These are phyloP conservation scores for Nothophaeocryptopus gaeumannii DNA, from an alignment of 2,329 filamentous ascomycete species.

Conservation along the genomic window DNA sequence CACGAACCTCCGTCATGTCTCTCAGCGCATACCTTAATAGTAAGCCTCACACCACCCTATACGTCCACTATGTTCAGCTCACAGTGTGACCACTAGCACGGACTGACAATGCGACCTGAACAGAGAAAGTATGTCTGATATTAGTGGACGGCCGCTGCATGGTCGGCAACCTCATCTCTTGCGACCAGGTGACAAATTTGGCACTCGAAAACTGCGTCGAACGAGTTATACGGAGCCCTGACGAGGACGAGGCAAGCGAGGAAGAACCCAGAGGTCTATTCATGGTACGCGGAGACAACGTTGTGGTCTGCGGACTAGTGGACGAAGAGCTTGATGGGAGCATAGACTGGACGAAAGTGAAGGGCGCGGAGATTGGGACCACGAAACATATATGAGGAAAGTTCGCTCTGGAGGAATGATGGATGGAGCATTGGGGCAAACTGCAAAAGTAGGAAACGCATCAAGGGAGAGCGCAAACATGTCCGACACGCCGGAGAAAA, in stretches of 20 bases:
- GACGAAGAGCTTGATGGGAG: constrained; percentile 84
- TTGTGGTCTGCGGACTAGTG: constrained; percentile 83
- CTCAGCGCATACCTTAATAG: constrained; percentile 26
- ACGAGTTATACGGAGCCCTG: constrained; percentile 80
- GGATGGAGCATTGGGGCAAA: too few relatives aligned
- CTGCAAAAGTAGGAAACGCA: too few relatives aligned
- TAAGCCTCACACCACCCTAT: constrained; percentile 9
- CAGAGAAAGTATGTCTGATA: constrained; percentile 88
- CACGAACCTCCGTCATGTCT: constrained; percentile 16
- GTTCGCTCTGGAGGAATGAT: not conserved
- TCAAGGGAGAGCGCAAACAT: too few relatives aligned
- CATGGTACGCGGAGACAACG: constrained; percentile 89
- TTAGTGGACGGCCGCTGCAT: constrained; percentile 86
- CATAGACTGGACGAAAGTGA: constrained; percentile 91
- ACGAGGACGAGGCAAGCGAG: constrained; percentile 77
- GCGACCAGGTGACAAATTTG: constrained; percentile 89
- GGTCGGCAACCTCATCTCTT: constrained; percentile 73
- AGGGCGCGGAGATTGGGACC: constrained; percentile 75
- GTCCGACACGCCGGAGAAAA: too few relatives aligned
- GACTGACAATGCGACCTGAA: not conserved
- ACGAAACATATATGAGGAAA: constrained; percentile 58
- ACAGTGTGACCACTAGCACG: not conserved
- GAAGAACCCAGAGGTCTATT: constrained; percentile 85
- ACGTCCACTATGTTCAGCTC: not conserved
- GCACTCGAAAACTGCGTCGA: constrained; percentile 81